A percentile compares a stretch with the other conserved stretches of the same genome.
Evolutionary conservation across 1,139 yeast genomes (phyloP).

Genomic region (Nakaseomyces delphensis): DNA sequence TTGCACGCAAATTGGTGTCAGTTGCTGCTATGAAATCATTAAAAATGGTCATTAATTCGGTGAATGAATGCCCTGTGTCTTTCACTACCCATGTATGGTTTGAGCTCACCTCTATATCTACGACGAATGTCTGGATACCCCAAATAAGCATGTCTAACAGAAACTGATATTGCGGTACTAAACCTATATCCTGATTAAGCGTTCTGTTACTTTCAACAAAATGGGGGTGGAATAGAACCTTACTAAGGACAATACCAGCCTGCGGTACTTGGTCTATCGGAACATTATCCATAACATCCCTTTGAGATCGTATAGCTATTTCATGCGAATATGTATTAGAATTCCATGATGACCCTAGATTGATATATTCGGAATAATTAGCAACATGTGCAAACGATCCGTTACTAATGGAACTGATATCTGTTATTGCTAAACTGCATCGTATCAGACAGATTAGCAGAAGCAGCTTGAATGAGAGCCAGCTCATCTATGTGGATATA

Average conservation of each 20-base stretch:
- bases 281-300: constrained; percentile 51
- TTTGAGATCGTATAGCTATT: constrained; percentile 49
- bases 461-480: constrained; percentile 1
- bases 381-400: neutral
- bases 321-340: constrained; percentile 1
- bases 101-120: constrained; percentile 65
- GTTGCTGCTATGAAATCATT: constrained; percentile 37
- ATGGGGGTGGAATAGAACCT: constrained; percentile 38
- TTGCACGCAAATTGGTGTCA: constrained; percentile 49
- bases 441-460: neutral
- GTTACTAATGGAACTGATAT: neutral
- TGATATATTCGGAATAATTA: neutral
- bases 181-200: neutral
- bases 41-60: constrained; percentile 26
- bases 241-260: constrained; percentile 51
- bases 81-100: constrained; percentile 44
- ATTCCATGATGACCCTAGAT: constrained; percentile 1
- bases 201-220: constrained; percentile 1
- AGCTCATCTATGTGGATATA: neutral
- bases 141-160: constrained; percentile 33
- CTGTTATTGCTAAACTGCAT: neutral
- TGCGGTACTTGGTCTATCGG: constrained; percentile 51
- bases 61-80: constrained; percentile 39
- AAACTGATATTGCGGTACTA: constrained; percentile 32
- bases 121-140: constrained; percentile 45